A percentile compares a stretch with the other conserved stretches of the same genome.
Conservation (phyloP, 2,329 filamentous ascomycete genomes). For the Emergomyces orientalis region DNA sequence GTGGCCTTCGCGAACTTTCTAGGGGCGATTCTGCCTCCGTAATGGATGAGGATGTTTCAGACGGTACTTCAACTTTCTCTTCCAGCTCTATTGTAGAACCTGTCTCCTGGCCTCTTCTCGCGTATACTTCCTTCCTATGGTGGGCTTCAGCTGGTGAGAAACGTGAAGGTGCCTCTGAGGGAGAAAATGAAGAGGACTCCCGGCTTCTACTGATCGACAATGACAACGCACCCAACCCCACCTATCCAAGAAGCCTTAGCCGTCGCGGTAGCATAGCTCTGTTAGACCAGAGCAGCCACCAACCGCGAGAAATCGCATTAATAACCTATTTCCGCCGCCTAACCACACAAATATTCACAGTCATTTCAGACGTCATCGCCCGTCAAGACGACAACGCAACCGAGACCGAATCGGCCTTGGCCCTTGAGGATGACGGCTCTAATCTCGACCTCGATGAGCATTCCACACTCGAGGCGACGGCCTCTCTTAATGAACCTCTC, state of each 20-base stretch:
- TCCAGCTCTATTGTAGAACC: conserved; percentile 45
- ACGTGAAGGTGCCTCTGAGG: conserved; percentile 45
- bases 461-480: background rate
- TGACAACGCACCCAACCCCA: conserved; percentile 26
- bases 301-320: conserved; percentile 39
- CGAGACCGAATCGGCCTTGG: conserved; percentile 15
- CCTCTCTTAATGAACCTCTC: conserved; percentile 3
- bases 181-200: conserved; percentile 43
- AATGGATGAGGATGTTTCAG: conserved; percentile 27
- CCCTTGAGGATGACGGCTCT: background rate
- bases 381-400: conserved; percentile 26
- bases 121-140: conserved; percentile 57
- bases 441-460: background rate
- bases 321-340: conserved; percentile 43
- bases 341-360: conserved; percentile 39
- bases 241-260: conserved; percentile 17
- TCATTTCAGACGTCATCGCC: conserved; percentile 35
- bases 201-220: conserved; percentile 30
- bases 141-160: conserved; percentile 58
- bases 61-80: conserved; percentile 35
- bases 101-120: conserved; percentile 50
- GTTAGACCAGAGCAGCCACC: conserved; percentile 22
- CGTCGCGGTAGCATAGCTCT: conserved; percentile 22
- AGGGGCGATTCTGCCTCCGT: conserved; percentile 16
- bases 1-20: conserved; percentile 44